Conservation (phyloP, 495 filamentous ascomycete species). For the Xylaria longipes region DNA sequence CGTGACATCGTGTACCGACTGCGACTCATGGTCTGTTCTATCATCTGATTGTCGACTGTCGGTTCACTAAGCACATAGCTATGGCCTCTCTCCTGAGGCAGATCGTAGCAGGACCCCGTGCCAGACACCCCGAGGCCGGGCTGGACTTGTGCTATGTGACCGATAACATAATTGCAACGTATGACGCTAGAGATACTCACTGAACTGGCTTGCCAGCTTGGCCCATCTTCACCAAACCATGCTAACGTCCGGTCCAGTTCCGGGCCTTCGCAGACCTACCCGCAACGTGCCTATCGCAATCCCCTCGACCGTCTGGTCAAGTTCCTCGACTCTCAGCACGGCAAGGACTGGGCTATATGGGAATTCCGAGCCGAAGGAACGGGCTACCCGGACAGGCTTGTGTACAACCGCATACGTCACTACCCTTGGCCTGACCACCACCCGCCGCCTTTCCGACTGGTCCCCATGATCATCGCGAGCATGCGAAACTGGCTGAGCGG, state of each 20-base stretch:
- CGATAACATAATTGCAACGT: conserved; percentile 71
- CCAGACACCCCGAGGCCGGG: conserved; percentile 81
- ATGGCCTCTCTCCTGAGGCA: conserved; percentile 64
- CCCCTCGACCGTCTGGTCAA: conserved; percentile 82
- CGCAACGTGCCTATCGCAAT: conserved; percentile 89
- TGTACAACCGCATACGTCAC: conserved; percentile 82
- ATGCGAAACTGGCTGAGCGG: conserved; percentile 86
- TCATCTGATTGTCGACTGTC: neutral
- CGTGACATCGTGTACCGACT: neutral
- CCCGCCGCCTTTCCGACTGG: conserved; percentile 87
- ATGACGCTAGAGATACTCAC: conserved; percentile 30
- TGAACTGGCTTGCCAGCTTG: neutral
- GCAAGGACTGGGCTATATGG: conserved; percentile 87
- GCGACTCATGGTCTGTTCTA: neutral
- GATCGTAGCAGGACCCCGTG: conserved; percentile 75
- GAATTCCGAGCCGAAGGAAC: conserved; percentile 97
- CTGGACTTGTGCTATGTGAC: conserved; percentile 97
- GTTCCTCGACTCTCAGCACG: conserved; percentile 86
- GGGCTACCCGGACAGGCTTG: conserved; percentile 89
- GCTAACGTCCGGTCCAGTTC: conserved; percentile 50
- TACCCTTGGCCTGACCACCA: conserved; percentile 98
- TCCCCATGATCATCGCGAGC: conserved; percentile 85
- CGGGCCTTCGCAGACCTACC: conserved; percentile 85
- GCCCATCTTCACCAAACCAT: neutral
- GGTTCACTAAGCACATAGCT: conserved; percentile 10